Conservation (phyloP, 2,329 filamentous ascomycete species). For the Rachicladosporium sp. region DNA sequence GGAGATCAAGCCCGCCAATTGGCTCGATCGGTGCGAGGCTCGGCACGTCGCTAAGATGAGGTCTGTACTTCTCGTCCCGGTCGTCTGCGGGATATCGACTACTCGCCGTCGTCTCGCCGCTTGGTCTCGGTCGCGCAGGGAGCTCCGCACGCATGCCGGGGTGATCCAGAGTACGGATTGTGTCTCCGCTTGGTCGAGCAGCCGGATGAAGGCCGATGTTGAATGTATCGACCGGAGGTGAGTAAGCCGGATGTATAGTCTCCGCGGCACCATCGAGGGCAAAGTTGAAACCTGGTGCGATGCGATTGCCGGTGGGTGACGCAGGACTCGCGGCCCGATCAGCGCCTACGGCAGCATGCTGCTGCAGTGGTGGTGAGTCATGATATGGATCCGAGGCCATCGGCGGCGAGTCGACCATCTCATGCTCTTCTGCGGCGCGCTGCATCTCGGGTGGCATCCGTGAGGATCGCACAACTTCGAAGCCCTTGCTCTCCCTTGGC, state of each 20-base stretch:
- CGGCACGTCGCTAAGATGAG: constrained; percentile 12
- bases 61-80: not conserved
- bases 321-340: constrained; percentile 6
- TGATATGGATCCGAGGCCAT: constrained; percentile 22
- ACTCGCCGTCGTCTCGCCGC: constrained; percentile 1
- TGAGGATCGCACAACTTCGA: constrained; percentile 86
- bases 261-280: constrained; percentile 9
- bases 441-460: constrained; percentile 67
- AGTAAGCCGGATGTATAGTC: constrained; percentile 1
- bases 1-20: constrained; percentile 18
- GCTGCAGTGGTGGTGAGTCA: constrained; percentile 15
- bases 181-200: not conserved
- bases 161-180: not conserved
- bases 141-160: not conserved
- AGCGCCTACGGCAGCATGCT: constrained; percentile 11
- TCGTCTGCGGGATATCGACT: not conserved
- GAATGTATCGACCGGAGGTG: constrained; percentile 4
- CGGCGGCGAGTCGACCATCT: constrained; percentile 21
- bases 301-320: not conserved
- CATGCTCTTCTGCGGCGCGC: constrained; percentile 35
- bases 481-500: constrained; percentile 85
- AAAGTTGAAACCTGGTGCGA: constrained; percentile 11
- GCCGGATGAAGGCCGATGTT: not conserved
- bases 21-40: constrained; percentile 18
- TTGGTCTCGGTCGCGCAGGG: not conserved